Percentiles rank a stretch among this genome's conserved stretches.
phyloP scores from a whole-genome alignment of 805 yeast genomes.

The Grigorovia humatica region DNA sequence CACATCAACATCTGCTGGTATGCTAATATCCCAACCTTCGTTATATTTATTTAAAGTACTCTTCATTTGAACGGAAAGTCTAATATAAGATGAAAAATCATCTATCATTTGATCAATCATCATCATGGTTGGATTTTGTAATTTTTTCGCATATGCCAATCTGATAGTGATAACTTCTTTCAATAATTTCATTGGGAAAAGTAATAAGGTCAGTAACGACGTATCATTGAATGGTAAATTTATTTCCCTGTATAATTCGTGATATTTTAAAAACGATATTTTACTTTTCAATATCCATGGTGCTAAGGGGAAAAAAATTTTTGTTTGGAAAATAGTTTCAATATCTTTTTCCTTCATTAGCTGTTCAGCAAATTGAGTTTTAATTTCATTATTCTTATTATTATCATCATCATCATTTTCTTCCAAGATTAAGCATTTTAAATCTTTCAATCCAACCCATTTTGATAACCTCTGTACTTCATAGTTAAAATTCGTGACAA shows the following conservation, averaged over 20 bases:
- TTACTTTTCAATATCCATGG: constrained; percentile 82
- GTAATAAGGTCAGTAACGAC: constrained; percentile 51
- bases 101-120: constrained; percentile 91
- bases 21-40: constrained; percentile 57
- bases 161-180: constrained; percentile 71
- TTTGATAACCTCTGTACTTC: constrained; percentile 50
- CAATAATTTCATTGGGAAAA: constrained; percentile 70
- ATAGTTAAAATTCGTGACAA: constrained; percentile 55
- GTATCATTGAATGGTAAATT: constrained; percentile 68
- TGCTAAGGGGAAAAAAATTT: constrained; percentile 57
- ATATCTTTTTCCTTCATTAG: constrained; percentile 73
- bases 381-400: constrained; percentile 41
- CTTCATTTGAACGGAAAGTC: constrained; percentile 65
- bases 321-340: constrained; percentile 56
- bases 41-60: constrained; percentile 54
- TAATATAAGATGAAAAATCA: constrained; percentile 69
- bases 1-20: constrained; percentile 49
- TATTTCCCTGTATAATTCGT: constrained; percentile 50
- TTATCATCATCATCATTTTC: constrained; percentile 3
- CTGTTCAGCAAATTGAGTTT: constrained; percentile 69
- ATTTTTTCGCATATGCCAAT: constrained; percentile 63
- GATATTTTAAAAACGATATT: constrained; percentile 53
- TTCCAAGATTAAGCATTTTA: constrained; percentile 38
- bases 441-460: constrained; percentile 80
- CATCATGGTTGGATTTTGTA: constrained; percentile 84